phyloP scores from a whole-genome alignment of 345 rosid species.

The Sonneratia caseolaris region DNA sequence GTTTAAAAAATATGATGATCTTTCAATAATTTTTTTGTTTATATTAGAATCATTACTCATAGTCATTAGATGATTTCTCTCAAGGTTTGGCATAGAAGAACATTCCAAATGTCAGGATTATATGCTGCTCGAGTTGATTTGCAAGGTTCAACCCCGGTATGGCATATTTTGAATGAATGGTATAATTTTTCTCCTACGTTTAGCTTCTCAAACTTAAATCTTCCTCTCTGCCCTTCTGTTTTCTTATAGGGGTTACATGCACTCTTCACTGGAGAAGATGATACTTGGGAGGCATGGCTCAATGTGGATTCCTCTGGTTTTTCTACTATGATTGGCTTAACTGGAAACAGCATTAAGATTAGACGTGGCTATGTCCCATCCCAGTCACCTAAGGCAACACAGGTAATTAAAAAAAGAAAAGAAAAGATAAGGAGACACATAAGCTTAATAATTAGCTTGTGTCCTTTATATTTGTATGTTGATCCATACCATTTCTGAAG shows the following conservation, averaged over 20 bases:
- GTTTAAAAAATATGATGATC: not conserved
- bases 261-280: constrained; percentile 87
- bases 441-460: not conserved
- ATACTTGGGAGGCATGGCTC: constrained; percentile 97
- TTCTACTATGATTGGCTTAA: constrained; percentile 47
- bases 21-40: not conserved
- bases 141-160: constrained; percentile 76
- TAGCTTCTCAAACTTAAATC: not conserved
- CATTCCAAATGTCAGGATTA: constrained; percentile 82
- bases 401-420: constrained; percentile 53
- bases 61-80: constrained; percentile 16
- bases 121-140: constrained; percentile 95
- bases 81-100: constrained; percentile 94
- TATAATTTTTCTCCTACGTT: not conserved
- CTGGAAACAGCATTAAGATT: constrained; percentile 68
- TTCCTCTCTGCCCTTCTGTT: constrained; percentile 3
- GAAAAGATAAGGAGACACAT: not conserved
- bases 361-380: constrained; percentile 85
- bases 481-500: not conserved
- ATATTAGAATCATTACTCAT: not conserved
- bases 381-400: constrained; percentile 61
- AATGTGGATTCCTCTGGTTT: constrained; percentile 78
- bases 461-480: not conserved
- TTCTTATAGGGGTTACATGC: constrained; percentile 76
- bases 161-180: constrained; percentile 5